Base-by-base conservation (phyloP, 805 yeast species). In the Wickerhamomyces rabaulensis region DNA sequence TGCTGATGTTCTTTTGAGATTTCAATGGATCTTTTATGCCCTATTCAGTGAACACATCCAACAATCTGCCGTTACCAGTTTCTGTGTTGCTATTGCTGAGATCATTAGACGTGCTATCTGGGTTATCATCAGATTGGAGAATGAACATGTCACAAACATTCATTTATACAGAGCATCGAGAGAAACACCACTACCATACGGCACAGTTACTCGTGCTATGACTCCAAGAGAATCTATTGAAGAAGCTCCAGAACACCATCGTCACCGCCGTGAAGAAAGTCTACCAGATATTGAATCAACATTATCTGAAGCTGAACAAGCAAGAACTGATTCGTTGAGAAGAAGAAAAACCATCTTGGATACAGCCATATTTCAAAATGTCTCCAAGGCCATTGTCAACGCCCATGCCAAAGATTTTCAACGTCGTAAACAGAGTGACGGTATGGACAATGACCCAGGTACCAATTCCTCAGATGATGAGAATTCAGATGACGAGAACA, bases 131-230 rank as follows among this genome's bases (percentile, higher is more conserved):
- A 82, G 99, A 68, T 85, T 94, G 76, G 99, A 94, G 57, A 94
- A 94, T 65, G 98, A 94, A 65, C 99, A 94, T 64, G 84, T 91
- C 41, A 82, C 97, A 0, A 92, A 92, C 61, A 96, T 90, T 10
- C 81, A 80, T 46, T 68, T 89, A 39, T 87, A 83, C 65, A 76
- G 95, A 52, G 98, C 97, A 0, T 83, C 95, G 9, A 79, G 95
- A 48, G 97, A 92, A 50, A 70, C 88, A 9, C 87, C 92, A 2
- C 67, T 92, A 45, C 99, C 99, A 0, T 92, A 89, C 52, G 78
- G 80, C 2, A 62, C 77, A 4, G 17, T 71, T 62, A 42, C 56
- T 29, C 51, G 57, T 39, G 39, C 58, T 43, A 16, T 72, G 69
- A 19, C 67, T 66, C 43, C 41, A 15, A 39, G 40, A 21, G 39